Percentiles rank a stretch among this genome's conserved stretches.
Evolutionary conservation across 305 asterid species (phyloP).

Genomic region (Solanum aculeatissimum): DNA sequence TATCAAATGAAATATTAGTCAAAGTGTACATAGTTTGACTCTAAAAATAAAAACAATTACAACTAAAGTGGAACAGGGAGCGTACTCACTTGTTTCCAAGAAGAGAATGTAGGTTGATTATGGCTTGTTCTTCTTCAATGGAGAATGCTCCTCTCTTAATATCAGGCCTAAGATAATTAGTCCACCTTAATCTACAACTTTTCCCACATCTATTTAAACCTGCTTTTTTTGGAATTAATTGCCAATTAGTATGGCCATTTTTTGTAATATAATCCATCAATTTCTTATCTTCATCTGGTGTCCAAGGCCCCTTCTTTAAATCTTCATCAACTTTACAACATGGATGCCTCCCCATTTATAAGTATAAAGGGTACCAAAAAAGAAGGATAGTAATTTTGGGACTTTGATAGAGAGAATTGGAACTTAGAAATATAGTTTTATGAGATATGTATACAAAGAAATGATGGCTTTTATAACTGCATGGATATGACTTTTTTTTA

Average conservation of each 20-base stretch:
- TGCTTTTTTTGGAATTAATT: constrained; percentile 28
- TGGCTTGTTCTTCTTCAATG: constrained; percentile 26
- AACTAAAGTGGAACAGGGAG: no score
- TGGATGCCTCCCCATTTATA: constrained; percentile 31
- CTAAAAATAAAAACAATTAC: no score
- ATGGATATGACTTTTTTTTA: not conserved
- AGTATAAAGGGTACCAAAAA: not conserved
- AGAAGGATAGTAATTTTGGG: not conserved
- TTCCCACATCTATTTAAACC: constrained; percentile 51
- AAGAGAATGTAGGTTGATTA: constrained; percentile 9
- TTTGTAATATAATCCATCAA: constrained; percentile 22
- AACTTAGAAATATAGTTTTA: not conserved
- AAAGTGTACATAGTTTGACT: no score
- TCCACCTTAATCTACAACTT: constrained; percentile 58
- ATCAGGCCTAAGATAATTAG: constrained; percentile 49
- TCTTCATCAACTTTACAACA: not conserved
- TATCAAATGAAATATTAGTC: no score
- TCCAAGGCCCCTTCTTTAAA: constrained; percentile 59
- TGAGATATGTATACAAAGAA: not conserved
- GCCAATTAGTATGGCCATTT: constrained; percentile 47
- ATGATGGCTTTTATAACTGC: not conserved
- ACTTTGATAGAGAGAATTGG: not conserved
- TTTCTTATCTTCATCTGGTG: constrained; percentile 37
- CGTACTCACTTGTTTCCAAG: not conserved
- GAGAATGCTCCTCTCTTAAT: constrained; percentile 48